Conservation (phyloP, 352 stramenopile genomes). For the Globisporangium canariense region DNA sequence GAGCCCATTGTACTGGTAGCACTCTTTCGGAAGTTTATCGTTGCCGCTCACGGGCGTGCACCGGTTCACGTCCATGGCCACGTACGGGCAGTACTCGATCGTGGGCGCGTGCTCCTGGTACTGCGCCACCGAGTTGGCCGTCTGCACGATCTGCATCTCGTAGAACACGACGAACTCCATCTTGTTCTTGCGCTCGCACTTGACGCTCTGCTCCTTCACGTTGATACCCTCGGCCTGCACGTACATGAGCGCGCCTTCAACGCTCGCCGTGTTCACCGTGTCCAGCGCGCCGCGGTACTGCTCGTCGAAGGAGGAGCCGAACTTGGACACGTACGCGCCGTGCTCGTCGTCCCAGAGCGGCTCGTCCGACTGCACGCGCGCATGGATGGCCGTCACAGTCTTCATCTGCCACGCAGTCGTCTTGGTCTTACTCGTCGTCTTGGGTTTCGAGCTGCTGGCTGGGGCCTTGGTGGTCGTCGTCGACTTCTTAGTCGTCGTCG, state of each 20-base stretch:
- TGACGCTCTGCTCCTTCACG: conserved; percentile 17
- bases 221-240: conserved; percentile 75
- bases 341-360: conserved; percentile 35
- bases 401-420: conserved; percentile 34
- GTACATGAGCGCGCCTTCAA: conserved; percentile 82
- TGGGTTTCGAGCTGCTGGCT: not conserved
- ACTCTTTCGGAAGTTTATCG: conserved; percentile 30
- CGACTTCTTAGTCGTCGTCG: not conserved
- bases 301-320: conserved; percentile 25
- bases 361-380: conserved; percentile 47
- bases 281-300: conserved; percentile 36
- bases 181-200: conserved; percentile 33
- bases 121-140: conserved; percentile 16
- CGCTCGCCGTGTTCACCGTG: conserved; percentile 68
- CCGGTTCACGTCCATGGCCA: conserved; percentile 44
- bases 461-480: conserved; percentile 1
- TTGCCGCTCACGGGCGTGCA: conserved; percentile 33
- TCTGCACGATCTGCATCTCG: conserved; percentile 26
- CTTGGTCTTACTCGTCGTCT: conserved; percentile 7
- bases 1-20: conserved; percentile 51
- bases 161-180: conserved; percentile 36
- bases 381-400: conserved; percentile 45
- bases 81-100: conserved; percentile 51
- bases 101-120: conserved; percentile 25
- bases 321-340: conserved; percentile 28